phyloP scores from a whole-genome alignment of 345 rosid species.

The Nasturtium officinale region DNA sequence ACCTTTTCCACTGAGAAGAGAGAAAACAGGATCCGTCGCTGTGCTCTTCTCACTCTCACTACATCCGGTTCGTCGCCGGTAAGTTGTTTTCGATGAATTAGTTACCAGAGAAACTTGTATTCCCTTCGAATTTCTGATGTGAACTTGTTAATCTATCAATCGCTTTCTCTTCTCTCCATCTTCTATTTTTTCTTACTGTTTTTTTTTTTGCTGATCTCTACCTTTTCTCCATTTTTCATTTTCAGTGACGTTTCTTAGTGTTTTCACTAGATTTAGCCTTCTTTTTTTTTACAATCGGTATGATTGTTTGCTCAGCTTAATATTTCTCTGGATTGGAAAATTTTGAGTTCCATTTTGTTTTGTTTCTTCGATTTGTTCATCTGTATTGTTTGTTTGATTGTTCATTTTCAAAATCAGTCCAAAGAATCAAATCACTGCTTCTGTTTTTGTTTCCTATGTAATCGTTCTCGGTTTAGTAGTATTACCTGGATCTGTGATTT shows the following conservation, averaged over 20 bases:
- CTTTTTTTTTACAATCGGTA: not conserved
- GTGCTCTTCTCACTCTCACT: slow-evolving; percentile 12
- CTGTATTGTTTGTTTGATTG: slow-evolving; percentile 1
- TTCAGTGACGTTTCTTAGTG: slow-evolving; percentile 24
- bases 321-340: slow-evolving; percentile 18
- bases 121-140: slow-evolving; percentile 25
- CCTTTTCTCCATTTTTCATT: not conserved
- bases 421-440: not conserved
- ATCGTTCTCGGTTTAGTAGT: slow-evolving; percentile 1
- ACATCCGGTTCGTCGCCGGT: slow-evolving; percentile 39
- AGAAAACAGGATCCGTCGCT: slow-evolving; percentile 36
- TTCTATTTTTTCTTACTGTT: not conserved
- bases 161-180: not conserved
- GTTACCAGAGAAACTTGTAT: slow-evolving; percentile 3
- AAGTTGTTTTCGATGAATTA: slow-evolving; percentile 20
- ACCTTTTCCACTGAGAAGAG: slow-evolving; percentile 15
- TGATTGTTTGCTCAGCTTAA: slow-evolving; percentile 11
- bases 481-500: slow-evolving; percentile 32
- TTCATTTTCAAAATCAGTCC: slow-evolving; percentile 5
- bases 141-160: slow-evolving; percentile 19
- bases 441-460: not conserved
- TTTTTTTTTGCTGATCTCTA: no score
- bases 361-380: not conserved
- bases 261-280: slow-evolving; percentile 29
- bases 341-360: slow-evolving; percentile 5